Evolutionary conservation across 169 alveolate species (phyloP).

Genomic region (Plasmodium sp.): DNA sequence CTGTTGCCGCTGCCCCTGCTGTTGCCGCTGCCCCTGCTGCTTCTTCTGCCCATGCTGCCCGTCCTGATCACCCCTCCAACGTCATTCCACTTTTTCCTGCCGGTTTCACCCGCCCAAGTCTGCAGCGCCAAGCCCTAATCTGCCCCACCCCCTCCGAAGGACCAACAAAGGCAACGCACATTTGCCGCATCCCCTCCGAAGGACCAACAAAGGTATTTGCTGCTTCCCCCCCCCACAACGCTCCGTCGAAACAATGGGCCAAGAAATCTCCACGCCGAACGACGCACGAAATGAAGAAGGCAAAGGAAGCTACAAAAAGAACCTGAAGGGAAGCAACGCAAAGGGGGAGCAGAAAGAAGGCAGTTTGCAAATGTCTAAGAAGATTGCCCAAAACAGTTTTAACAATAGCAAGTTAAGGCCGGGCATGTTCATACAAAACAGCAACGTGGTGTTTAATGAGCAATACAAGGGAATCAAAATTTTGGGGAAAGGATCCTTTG

Average conservation of each 20-base stretch:
- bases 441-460: slow-evolving; percentile 87
- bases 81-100: background rate
- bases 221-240: background rate
- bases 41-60: background rate
- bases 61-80: background rate
- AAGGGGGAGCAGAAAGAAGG: slow-evolving; percentile 16
- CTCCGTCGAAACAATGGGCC: slow-evolving; percentile 26
- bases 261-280: slow-evolving; percentile 26
- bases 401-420: slow-evolving; percentile 83
- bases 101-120: background rate
- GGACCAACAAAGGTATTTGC: background rate
- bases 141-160: too few relatives aligned
- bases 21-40: too few relatives aligned
- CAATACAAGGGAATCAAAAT: slow-evolving; percentile 91
- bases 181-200: too few relatives aligned
- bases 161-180: background rate
- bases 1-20: background rate
- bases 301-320: slow-evolving; percentile 19
- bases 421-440: slow-evolving; percentile 91
- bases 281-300: slow-evolving; percentile 18
- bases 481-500: slow-evolving; percentile 95
- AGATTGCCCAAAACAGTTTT: slow-evolving; percentile 38
- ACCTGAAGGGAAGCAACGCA: slow-evolving; percentile 12
- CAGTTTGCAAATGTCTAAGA: slow-evolving; percentile 4
- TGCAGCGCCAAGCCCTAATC: background rate